Conservation (phyloP, 176 grass and related monocot species). For the Thalia dealbata region DNA sequence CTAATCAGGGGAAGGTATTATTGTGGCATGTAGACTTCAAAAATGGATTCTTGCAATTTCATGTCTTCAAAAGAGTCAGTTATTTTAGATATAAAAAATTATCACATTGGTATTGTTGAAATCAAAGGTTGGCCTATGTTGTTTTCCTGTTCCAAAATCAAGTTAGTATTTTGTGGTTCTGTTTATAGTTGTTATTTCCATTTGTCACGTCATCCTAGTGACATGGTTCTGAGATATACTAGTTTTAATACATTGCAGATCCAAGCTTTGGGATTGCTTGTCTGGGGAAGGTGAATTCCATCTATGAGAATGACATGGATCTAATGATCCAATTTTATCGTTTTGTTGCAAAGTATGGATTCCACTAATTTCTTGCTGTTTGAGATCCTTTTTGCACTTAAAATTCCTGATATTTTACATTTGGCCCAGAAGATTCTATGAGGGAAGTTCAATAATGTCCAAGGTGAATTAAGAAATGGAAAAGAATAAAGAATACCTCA, state of each 20-base stretch:
- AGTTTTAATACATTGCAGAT: slow-evolving; percentile 40
- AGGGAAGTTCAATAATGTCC: not conserved
- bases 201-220: not conserved
- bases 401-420: not conserved
- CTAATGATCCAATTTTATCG: slow-evolving; percentile 76
- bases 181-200: not conserved
- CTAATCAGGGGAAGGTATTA: not conserved
- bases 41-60: not conserved
- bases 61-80: not conserved
- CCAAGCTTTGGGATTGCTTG: slow-evolving; percentile 70
- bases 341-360: slow-evolving; percentile 75
- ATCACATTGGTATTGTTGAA: not conserved
- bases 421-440: not conserved
- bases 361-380: not conserved
- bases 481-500: too few species aligned
- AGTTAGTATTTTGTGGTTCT: not conserved
- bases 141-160: not conserved
- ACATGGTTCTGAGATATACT: slow-evolving; percentile 8
- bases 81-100: not conserved
- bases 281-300: slow-evolving; percentile 61
- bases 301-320: slow-evolving; percentile 69
- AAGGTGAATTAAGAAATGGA: too few species aligned
- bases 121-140: not conserved
- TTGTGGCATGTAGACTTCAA: not conserved
- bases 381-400: not conserved